Evolutionary conservation across 1,284 basidiomycete genomes (phyloP).

Genomic region (Pisolithus thermaeus): DNA sequence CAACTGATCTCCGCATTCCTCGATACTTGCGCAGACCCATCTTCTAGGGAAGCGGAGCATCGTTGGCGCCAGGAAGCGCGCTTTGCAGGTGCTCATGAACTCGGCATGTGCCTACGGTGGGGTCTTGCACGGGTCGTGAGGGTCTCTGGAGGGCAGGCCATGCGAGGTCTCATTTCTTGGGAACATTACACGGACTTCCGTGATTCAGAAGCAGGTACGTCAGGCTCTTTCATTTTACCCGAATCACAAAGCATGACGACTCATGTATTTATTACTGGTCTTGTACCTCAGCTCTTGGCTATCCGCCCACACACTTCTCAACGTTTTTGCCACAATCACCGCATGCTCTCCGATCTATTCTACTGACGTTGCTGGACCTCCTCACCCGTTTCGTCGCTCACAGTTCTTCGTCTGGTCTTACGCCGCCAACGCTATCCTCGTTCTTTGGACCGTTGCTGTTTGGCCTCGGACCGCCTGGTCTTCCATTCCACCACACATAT

Average conservation of each 20-base stretch:
- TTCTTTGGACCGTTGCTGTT: slow-evolving; percentile 86
- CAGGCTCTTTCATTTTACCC: slow-evolving; percentile 4
- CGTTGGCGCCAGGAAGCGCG: slow-evolving; percentile 73
- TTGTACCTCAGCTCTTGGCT: slow-evolving; percentile 42
- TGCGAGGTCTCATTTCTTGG: slow-evolving; percentile 72
- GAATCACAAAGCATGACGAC: slow-evolving; percentile 8
- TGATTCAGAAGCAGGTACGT: slow-evolving; percentile 69
- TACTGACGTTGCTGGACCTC: slow-evolving; percentile 67
- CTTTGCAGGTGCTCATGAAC: slow-evolving; percentile 78
- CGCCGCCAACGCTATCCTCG: slow-evolving; percentile 76
- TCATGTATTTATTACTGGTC: slow-evolving; percentile 19
- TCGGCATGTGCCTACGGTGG: slow-evolving; percentile 86
- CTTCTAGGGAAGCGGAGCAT: slow-evolving; percentile 41
- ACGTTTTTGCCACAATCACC: slow-evolving; percentile 52
- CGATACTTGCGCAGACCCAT: slow-evolving; percentile 43
- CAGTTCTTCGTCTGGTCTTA: slow-evolving; percentile 74
- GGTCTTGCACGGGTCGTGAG: slow-evolving; percentile 69
- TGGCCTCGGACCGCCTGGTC: slow-evolving; percentile 58
- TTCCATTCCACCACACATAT: slow-evolving; percentile 75
- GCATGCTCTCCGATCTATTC: slow-evolving; percentile 50
- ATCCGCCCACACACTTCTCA: slow-evolving; percentile 65
- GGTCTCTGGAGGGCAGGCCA: slow-evolving; percentile 55
- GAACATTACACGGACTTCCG: slow-evolving; percentile 75
- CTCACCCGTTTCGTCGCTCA: slow-evolving; percentile 80
- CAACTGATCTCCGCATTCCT: slow-evolving; percentile 75